Conservation (phyloP, 1,284 basidiomycete species). For the Ustilago tritici region DNA sequence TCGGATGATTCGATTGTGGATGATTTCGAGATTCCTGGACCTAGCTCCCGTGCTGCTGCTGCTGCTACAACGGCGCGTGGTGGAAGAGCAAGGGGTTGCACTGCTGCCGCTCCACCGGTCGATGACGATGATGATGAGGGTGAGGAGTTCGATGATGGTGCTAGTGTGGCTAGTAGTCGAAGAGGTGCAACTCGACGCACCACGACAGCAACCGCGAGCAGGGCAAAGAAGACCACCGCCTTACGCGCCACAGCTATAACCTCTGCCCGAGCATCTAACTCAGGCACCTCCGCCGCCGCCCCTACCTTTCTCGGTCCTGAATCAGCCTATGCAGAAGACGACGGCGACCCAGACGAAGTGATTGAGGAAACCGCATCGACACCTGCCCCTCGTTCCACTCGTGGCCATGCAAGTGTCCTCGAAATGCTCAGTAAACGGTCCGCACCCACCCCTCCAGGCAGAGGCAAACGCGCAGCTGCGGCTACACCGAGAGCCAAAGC, state of each 20-base stretch:
- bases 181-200: constrained; percentile 12
- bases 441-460: neutral
- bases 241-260: neutral
- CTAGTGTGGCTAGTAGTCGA: constrained; percentile 19
- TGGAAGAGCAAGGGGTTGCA: constrained; percentile 8
- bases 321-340: constrained; percentile 39
- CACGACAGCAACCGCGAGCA: neutral
- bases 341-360: constrained; percentile 30
- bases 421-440: constrained; percentile 32
- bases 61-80: constrained; percentile 4
- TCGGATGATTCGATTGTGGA: constrained; percentile 62
- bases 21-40: constrained; percentile 29
- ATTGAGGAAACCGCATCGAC: constrained; percentile 29
- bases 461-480: neutral
- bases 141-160: constrained; percentile 18
- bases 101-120: constrained; percentile 5
- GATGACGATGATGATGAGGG: constrained; percentile 25
- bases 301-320: constrained; percentile 36
- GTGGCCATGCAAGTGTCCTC: constrained; percentile 35
- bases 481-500: constrained; percentile 8
- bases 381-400: constrained; percentile 11
- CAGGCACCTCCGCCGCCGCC: constrained; percentile 17
- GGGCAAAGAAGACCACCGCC: constrained; percentile 11
- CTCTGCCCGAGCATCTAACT: constrained; percentile 1
- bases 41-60: neutral